A percentile compares a stretch with the other conserved stretches of the same genome.
phyloP scores from a whole-genome alignment of 352 stramenopile species.

The Phytophthora pseudosyringae region DNA sequence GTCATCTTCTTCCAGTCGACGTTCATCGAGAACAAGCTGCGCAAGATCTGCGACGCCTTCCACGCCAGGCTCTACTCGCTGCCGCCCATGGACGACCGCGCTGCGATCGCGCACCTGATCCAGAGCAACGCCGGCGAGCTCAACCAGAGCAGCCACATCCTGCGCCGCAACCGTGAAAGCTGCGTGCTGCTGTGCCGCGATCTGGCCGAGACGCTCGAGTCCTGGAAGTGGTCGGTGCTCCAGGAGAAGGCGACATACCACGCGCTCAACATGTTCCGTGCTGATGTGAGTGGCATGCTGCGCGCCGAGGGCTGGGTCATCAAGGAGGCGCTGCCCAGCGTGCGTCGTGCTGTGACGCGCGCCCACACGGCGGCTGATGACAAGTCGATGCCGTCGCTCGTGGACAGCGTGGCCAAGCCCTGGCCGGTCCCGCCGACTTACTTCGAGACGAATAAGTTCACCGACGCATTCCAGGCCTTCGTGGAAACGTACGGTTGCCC shows the following conservation, averaged over 20 bases:
- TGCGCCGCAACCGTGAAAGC: slow-evolving; percentile 96
- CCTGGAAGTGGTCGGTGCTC: slow-evolving; percentile 98
- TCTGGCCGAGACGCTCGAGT: slow-evolving; percentile 93
- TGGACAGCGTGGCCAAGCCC: slow-evolving; percentile 94
- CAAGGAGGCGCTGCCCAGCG: slow-evolving; percentile 73
- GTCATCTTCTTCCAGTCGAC: slow-evolving; percentile 98
- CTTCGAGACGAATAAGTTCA: slow-evolving; percentile 99
- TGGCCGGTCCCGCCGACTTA: slow-evolving; percentile 98
- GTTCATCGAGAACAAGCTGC: slow-evolving; percentile 97
- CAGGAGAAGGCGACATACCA: slow-evolving; percentile 98
- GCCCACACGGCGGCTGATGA: slow-evolving; percentile 92
- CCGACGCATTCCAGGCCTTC: slow-evolving; percentile 97
- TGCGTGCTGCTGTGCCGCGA: slow-evolving; percentile 94
- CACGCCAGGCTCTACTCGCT: slow-evolving; percentile 96
- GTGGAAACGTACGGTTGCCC: slow-evolving; percentile 99
- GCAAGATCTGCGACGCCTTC: slow-evolving; percentile 99
- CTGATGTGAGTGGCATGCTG: slow-evolving; percentile 97
- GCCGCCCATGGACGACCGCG: slow-evolving; percentile 94
- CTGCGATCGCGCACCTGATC: slow-evolving; percentile 87
- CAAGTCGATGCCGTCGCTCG: slow-evolving; percentile 93
- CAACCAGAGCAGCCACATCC: slow-evolving; percentile 96
- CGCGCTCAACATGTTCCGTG: slow-evolving; percentile 98
- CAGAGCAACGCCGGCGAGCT: slow-evolving; percentile 95
- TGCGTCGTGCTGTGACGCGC: slow-evolving; percentile 89
- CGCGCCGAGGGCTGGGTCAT: slow-evolving; percentile 98